Evolutionary conservation across 495 filamentous ascomycete genomes (phyloP), one percentile per base, ranked within the genome.

Genomic region (Opeltia flavorubescens): DNA sequence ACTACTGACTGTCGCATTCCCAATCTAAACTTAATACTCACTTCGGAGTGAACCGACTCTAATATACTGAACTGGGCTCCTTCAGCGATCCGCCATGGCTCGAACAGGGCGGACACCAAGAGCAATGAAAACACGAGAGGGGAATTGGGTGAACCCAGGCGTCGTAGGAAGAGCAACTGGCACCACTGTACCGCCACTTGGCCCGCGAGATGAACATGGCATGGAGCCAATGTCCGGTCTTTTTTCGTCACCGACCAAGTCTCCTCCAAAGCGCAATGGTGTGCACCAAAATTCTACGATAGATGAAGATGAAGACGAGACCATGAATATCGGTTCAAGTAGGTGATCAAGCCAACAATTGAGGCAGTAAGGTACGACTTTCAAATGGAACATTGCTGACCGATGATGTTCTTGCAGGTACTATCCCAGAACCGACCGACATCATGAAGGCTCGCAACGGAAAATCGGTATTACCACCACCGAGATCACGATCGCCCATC

Each of bases 141-240:
- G 38, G 7, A 41, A 41, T 25, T 41, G 25, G 12, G 38, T 23
- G 21, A 21, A 24, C 12, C 38, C 21, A 23, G 38, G 38, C 21
- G 38, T 41, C 23, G 15, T 12, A 47, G 23, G 23, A 8, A 83
- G 79, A 55, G 74, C 89, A 74, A 98, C 91, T 7, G 91, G 91
- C 20, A 70, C 93, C 26, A 83, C 77, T 1, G 62, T 98, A 24
- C 74, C 76, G 58, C 86, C 95, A 63, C 75, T 71, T 45, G 85
- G 85, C 33, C 65, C 82, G 44, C 81, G 86, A 64, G 87, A 96
- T 65, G 91, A 88, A 59, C 68, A 94, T 71, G 91, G 93, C 61
- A 75, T 98, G 64, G 87, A 96, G 61, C 78, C 79, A 28, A 71
- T 94, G 44, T 82, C 86, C 21, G 73, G 72, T 41, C 76, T 95